Evolutionary conservation across 75 land plant species (phyloP).

Genomic region (Isoetes taiwanensis): DNA sequence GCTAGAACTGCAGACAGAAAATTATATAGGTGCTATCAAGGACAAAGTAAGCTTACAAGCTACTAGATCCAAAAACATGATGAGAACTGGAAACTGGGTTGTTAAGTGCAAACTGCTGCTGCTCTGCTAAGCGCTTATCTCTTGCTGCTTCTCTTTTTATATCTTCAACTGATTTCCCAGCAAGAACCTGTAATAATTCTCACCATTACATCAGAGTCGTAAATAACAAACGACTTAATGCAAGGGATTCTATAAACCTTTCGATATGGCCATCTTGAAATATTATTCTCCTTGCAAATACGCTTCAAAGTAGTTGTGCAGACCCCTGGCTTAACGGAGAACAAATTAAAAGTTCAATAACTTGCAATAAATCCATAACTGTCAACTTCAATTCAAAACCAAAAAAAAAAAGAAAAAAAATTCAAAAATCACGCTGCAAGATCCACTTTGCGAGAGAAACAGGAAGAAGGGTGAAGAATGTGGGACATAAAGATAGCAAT

Average conservation of each 20-base stretch:
- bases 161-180: conserved; percentile 38
- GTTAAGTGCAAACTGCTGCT: too few species aligned
- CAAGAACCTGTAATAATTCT: conserved; percentile 19
- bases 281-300: conserved; percentile 53
- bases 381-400: not conserved
- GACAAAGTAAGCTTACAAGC: too few species aligned
- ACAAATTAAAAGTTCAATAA: not conserved
- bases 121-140: too few species aligned
- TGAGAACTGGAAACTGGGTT: too few species aligned
- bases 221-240: not conserved
- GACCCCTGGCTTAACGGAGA: conserved; percentile 29
- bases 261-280: conserved; percentile 61
- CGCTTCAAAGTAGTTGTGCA: conserved; percentile 39
- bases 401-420: too few species aligned
- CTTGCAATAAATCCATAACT: not conserved
- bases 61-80: too few species aligned
- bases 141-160: conserved; percentile 26
- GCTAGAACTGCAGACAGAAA: too few species aligned
- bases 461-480: too few species aligned
- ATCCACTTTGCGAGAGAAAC: too few species aligned
- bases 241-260: conserved; percentile 25
- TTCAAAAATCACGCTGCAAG: too few species aligned
- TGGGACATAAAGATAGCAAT: too few species aligned
- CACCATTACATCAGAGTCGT: not conserved
- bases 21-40: too few species aligned